These are phyloP conservation scores for Sphaerobolus stellatus DNA, from an alignment of 1,284 basidiomycete species.

Conservation along the genomic window DNA sequence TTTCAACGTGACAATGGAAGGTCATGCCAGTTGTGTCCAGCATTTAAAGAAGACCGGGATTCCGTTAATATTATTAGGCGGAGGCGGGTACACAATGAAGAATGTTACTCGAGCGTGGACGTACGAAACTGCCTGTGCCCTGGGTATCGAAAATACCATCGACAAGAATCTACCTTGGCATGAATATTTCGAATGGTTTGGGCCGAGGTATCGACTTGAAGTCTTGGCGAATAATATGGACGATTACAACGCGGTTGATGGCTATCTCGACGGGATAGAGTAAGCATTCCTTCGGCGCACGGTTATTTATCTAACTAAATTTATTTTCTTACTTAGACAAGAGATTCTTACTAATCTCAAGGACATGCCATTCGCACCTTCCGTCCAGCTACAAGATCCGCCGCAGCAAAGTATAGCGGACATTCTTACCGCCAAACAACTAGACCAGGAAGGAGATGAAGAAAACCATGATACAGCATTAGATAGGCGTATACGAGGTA, in stretches of 20 bases:
- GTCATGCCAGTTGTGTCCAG: conserved; percentile 89
- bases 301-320: too few relatives aligned
- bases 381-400: conserved; percentile 84
- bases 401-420: conserved; percentile 65
- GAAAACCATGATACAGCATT: conserved; percentile 46
- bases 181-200: conserved; percentile 98
- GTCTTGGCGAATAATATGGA: conserved; percentile 94
- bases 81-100: conserved; percentile 95
- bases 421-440: conserved; percentile 54
- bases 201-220: conserved; percentile 91
- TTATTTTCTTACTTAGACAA: conserved; percentile 41
- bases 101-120: conserved; percentile 97
- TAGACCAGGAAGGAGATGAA: conserved; percentile 22
- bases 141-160: conserved; percentile 79
- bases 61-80: conserved; percentile 90
- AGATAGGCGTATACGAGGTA: conserved; percentile 71
- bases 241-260: conserved; percentile 83
- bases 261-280: conserved; percentile 81
- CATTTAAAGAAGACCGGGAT: conserved; percentile 85
- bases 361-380: conserved; percentile 79
- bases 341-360: conserved; percentile 76
- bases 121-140: conserved; percentile 93
- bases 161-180: conserved; percentile 89
- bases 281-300: conserved; percentile 38
- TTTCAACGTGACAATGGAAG: conserved; percentile 95